Conservation (phyloP, 2,329 filamentous ascomycete species). For the Aspergillus tubingensis region DNA sequence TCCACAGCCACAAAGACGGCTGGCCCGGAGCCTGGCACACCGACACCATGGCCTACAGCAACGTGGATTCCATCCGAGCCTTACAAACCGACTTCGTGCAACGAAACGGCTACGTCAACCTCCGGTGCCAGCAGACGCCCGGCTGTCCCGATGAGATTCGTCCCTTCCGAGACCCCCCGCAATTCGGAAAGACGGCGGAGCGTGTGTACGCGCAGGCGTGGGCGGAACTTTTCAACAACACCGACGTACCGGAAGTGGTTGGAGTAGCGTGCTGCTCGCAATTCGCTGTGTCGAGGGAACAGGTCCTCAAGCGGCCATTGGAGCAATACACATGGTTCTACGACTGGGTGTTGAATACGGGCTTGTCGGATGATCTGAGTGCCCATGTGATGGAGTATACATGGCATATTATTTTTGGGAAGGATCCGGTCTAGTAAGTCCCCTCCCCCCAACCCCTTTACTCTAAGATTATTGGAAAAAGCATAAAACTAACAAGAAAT, state of each 20-base stretch:
- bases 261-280: slow-evolving; percentile 55
- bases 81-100: slow-evolving; percentile 54
- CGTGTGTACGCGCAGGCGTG: slow-evolving; percentile 35
- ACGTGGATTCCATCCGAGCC: slow-evolving; percentile 52
- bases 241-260: slow-evolving; percentile 42
- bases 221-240: slow-evolving; percentile 43
- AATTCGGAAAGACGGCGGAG: slow-evolving; percentile 27
- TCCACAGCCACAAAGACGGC: slow-evolving; percentile 57
- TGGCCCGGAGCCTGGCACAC: slow-evolving; percentile 56
- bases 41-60: slow-evolving; percentile 58
- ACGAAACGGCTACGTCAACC: slow-evolving; percentile 58
- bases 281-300: slow-evolving; percentile 51
- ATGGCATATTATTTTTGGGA: slow-evolving; percentile 54
- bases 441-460: background rate
- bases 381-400: slow-evolving; percentile 57
- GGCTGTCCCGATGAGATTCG: slow-evolving; percentile 39
- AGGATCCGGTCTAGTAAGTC: slow-evolving; percentile 24
- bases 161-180: slow-evolving; percentile 29
- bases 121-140: slow-evolving; percentile 52
- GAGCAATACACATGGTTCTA: slow-evolving; percentile 50
- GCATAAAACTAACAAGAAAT: slow-evolving; percentile 1
- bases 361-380: slow-evolving; percentile 48
- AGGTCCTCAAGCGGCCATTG: slow-evolving; percentile 44
- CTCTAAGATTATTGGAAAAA: too few species aligned
- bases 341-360: slow-evolving; percentile 51